A percentile compares a stretch with the other conserved stretches of the same genome.
Conservation (phyloP, 768 basidiomycete genomes). For the Favolaschia claudopus region DNA sequence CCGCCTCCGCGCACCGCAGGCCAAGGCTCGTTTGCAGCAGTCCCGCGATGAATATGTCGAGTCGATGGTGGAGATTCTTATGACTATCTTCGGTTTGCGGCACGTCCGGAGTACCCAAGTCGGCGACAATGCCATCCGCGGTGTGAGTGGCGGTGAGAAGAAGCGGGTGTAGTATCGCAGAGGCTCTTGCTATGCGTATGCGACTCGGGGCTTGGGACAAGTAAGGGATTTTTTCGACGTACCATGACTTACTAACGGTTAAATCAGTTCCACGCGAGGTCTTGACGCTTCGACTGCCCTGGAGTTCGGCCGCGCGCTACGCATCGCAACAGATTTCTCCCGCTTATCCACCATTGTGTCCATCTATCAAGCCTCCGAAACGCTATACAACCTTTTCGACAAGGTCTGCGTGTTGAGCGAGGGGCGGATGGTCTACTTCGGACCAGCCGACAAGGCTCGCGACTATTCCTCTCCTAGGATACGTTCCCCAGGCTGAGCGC, state of each 20-base stretch:
- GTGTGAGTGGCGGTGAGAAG: conserved; percentile 80
- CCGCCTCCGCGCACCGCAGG: conserved; percentile 69
- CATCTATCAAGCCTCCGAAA: too few relatives aligned
- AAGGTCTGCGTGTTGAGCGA: too few relatives aligned
- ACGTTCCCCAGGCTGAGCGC: too few relatives aligned
- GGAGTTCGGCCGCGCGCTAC: too few relatives aligned
- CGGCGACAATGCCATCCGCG: conserved; percentile 78
- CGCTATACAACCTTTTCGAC: too few relatives aligned
- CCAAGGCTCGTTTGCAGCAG: conserved; percentile 48
- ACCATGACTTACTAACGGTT: not conserved
- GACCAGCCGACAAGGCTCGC: too few relatives aligned
- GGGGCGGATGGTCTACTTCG: too few relatives aligned
- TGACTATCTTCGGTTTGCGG: conserved; percentile 77
- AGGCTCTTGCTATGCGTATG: conserved; percentile 69
- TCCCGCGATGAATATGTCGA: conserved; percentile 53
- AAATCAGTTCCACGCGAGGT: too few relatives aligned
- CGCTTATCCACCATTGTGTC: too few relatives aligned
- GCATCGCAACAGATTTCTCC: too few relatives aligned
- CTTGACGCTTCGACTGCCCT: too few relatives aligned
- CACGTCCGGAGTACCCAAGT: conserved; percentile 78
- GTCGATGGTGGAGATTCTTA: conserved; percentile 60
- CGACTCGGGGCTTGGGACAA: conserved; percentile 81
- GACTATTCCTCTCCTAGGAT: too few relatives aligned
- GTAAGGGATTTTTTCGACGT: conserved; percentile 37
- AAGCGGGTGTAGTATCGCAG: conserved; percentile 85